Evolutionary conservation across 805 yeast species (phyloP).

Genomic region (Wickerhamiella shivajii): DNA sequence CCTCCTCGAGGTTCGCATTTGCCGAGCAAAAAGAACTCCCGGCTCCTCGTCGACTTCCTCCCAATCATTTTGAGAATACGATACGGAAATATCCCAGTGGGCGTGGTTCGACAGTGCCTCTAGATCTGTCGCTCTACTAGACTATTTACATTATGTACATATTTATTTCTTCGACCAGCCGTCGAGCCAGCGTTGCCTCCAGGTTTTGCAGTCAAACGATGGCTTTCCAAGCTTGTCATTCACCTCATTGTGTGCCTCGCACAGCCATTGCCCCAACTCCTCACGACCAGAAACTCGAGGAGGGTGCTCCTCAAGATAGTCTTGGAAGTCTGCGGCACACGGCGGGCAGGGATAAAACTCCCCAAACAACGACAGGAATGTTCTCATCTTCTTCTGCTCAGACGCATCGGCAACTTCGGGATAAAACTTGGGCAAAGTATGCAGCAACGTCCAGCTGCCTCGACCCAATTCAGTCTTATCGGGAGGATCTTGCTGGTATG

Average conservation of each 20-base stretch:
- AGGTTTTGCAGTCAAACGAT: slow-evolving; percentile 67
- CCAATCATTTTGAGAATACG: slow-evolving; percentile 41
- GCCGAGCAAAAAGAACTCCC: slow-evolving; percentile 58
- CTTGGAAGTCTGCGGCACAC: slow-evolving; percentile 75
- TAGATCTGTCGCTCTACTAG: slow-evolving; percentile 37
- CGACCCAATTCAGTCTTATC: slow-evolving; percentile 70
- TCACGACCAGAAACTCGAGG: slow-evolving; percentile 40
- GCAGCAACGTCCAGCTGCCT: slow-evolving; percentile 86
- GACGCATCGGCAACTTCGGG: slow-evolving; percentile 50
- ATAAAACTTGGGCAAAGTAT: slow-evolving; percentile 77
- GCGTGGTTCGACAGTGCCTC: slow-evolving; percentile 81
- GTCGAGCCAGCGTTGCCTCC: slow-evolving; percentile 91
- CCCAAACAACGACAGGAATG: slow-evolving; percentile 57
- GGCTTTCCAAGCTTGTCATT: slow-evolving; percentile 77
- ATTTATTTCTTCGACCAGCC: slow-evolving; percentile 43
- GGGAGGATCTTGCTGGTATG: slow-evolving; percentile 58
- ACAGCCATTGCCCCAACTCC: slow-evolving; percentile 77
- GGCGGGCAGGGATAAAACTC: slow-evolving; percentile 85
- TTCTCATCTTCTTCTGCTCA: slow-evolving; percentile 57
- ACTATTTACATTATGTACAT: slow-evolving; percentile 7
- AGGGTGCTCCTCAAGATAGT: slow-evolving; percentile 35
- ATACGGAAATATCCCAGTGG: slow-evolving; percentile 88
- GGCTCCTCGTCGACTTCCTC: slow-evolving; percentile 44
- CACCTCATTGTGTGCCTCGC: slow-evolving; percentile 92
- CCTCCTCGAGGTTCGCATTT: slow-evolving; percentile 63